These are phyloP conservation scores for Collybiopsis confluens DNA, from an alignment of 768 basidiomycete genomes.

Conservation along the genomic window DNA sequence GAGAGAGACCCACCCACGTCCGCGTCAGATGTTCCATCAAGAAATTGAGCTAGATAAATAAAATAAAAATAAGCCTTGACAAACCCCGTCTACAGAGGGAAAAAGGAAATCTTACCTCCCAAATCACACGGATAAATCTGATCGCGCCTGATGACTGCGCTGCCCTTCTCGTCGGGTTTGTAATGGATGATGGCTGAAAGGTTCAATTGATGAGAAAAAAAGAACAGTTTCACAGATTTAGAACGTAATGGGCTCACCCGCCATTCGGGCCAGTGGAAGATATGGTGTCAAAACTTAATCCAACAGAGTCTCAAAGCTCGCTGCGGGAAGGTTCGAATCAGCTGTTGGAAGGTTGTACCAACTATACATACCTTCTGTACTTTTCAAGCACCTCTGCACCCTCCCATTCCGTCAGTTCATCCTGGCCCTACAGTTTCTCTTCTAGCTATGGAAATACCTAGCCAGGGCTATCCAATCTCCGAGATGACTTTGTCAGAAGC, in stretches of 20 bases:
- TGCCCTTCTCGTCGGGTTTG: slow-evolving; percentile 68
- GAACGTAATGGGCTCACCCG: slow-evolving; percentile 45
- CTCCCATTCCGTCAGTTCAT: slow-evolving; percentile 69
- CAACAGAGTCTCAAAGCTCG: slow-evolving; percentile 75
- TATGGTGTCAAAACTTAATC: slow-evolving; percentile 89
- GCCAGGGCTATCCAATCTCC: slow-evolving; percentile 86
- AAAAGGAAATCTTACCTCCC: slow-evolving; percentile 60
- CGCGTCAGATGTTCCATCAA: slow-evolving; percentile 95
- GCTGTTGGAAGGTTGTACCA: background rate
- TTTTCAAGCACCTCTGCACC: slow-evolving; percentile 76
- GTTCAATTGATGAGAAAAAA: background rate
- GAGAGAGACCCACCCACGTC: slow-evolving; percentile 58
- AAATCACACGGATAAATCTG: slow-evolving; percentile 71
- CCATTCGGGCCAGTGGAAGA: slow-evolving; percentile 91
- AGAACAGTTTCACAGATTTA: background rate
- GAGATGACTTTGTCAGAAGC: slow-evolving; percentile 85
- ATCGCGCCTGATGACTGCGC: slow-evolving; percentile 70
- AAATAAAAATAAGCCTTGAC: background rate
- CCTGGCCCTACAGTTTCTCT: slow-evolving; percentile 63
- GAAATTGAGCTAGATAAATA: slow-evolving; percentile 58
- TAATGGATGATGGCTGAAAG: slow-evolving; percentile 88
- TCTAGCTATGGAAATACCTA: slow-evolving; percentile 96
- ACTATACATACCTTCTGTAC: slow-evolving; percentile 70
- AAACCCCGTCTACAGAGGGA: background rate
- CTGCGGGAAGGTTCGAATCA: slow-evolving; percentile 30